Evolutionary conservation across 129 eudicot species (phyloP).

Genomic region (Oenanthe sinensis): DNA sequence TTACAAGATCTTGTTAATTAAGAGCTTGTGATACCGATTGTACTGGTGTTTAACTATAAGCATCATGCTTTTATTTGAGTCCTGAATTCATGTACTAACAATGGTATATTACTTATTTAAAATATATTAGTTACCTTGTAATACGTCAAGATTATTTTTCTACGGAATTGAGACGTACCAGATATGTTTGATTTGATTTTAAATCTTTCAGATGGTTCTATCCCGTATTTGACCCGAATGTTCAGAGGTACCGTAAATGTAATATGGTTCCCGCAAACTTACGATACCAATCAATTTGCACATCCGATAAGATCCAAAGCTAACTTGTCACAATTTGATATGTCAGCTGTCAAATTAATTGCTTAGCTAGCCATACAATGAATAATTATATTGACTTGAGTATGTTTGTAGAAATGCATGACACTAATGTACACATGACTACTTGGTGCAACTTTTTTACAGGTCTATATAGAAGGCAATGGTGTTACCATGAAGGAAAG

Average conservation of each 20-base stretch:
- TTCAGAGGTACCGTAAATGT: not conserved
- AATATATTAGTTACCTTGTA: too few relatives aligned
- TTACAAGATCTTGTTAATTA: too few relatives aligned
- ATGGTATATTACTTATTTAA: too few relatives aligned
- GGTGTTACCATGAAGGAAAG: slow-evolving; percentile 29
- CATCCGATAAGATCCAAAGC: slow-evolving; percentile 9
- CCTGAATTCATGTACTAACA: not conserved
- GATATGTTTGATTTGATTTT: not conserved
- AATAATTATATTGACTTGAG: slow-evolving; percentile 8
- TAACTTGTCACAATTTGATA: not conserved
- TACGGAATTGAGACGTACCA: not conserved
- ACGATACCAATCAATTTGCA: not conserved
- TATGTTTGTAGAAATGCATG: slow-evolving; percentile 25
- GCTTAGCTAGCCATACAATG: not conserved
- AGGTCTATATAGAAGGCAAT: slow-evolving; percentile 44
- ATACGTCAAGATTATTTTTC: too few relatives aligned
- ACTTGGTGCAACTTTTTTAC: slow-evolving; percentile 29
- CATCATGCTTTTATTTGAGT: too few relatives aligned
- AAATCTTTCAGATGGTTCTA: not conserved
- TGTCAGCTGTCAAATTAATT: slow-evolving; percentile 11
- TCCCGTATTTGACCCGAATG: not conserved
- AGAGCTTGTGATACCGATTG: not conserved
- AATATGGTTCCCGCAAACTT: not conserved
- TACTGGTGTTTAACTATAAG: too few relatives aligned
- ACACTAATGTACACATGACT: slow-evolving; percentile 30